Evolutionary conservation across 768 basidiomycete genomes (phyloP), one percentile per base, ranked within the genome.

Genomic region (Auricularia auricula-judae): DNA sequence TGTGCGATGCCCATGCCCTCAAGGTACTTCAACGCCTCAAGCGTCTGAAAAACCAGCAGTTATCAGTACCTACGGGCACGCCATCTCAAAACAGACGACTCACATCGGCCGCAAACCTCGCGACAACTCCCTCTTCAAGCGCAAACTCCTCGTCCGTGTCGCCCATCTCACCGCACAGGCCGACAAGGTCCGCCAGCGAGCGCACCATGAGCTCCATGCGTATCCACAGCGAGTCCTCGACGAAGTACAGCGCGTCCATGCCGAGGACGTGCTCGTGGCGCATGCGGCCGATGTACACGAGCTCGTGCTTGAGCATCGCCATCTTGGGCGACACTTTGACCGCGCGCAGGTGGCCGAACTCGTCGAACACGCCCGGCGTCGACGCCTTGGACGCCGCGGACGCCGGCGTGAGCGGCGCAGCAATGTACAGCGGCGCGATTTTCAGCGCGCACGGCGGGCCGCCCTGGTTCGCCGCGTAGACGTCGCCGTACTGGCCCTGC

Each of bases 141-240:
- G 81, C 77, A 43, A 91, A 73, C 0, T 88, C 89, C 66, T 83
- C 78, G 18, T 66, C 58, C 34, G 14, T 12, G 23, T 29, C 56
- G 21, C 34, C 56, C 8, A 59, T 7, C 12, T 76, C 81, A 5
- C 82, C 83, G 10, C 29, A 29, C 21, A 91, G 73, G 16, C 78
- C 83, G 16, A 93, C 79, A 58, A 93, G 81, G 72, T 93, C 91
- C 69, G 91, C 91, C 68, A 93, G 76, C 71, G 89, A 91, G 67
- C 90, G 80, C 69, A 91, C 89, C 91, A 93, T 91, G 36, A 93
- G 82, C 72, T 92, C 90, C 91, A 93, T 93, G 67, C 86, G 78
- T 61, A 93, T 86, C 91, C 91, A 93, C 43, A 93, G 74, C 65
- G 85, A 81, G 63, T 78, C 77, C 54, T 74, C 76, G 42, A 78